These are phyloP conservation scores for Macrophomina pseudophaseolina DNA, from an alignment of 2,329 filamentous ascomycete species.

Conservation along the genomic window DNA sequence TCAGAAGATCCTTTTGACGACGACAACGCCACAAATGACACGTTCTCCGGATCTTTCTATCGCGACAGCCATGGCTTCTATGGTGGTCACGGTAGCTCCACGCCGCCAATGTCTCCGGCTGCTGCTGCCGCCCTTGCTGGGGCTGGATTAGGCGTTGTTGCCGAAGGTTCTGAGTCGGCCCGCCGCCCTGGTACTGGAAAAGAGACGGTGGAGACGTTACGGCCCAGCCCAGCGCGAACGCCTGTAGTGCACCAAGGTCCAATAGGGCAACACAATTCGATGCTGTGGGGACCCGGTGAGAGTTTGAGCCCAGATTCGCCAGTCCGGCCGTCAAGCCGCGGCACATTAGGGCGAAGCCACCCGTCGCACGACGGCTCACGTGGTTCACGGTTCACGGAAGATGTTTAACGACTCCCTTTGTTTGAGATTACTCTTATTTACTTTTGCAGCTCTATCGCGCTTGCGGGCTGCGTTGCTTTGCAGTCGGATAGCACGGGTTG, in stretches of 20 bases:
- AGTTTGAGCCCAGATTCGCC: constrained; percentile 45
- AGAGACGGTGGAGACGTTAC: constrained; percentile 32
- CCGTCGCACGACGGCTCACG: constrained; percentile 53
- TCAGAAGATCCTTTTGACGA: constrained; percentile 34
- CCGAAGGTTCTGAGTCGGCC: constrained; percentile 32
- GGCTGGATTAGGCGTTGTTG: constrained; percentile 29
- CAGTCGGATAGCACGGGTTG: constrained; percentile 6
- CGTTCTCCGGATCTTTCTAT: constrained; percentile 49
- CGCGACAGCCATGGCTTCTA: constrained; percentile 52
- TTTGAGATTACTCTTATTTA: constrained; percentile 21
- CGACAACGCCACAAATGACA: constrained; percentile 37
- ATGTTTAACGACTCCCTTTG: constrained; percentile 42
- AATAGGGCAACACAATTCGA: constrained; percentile 30
- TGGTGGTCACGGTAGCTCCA: constrained; percentile 40
- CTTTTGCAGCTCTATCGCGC: constrained; percentile 14
- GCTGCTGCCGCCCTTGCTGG: constrained; percentile 20
- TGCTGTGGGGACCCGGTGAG: constrained; percentile 12
- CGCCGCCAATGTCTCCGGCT: constrained; percentile 26
- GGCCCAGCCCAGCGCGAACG: constrained; percentile 67
- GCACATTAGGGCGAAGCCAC: constrained; percentile 49
- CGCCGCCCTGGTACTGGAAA: constrained; percentile 26
- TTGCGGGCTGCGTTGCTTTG: background rate
- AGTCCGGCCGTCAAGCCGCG: constrained; percentile 36
- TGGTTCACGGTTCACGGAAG: constrained; percentile 54
- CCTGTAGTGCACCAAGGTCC: constrained; percentile 59